A percentile compares a stretch with the other conserved stretches of the same genome.
phyloP scores from a whole-genome alignment of 1,139 yeast genomes.

The Magnusiomyces fungicola region DNA sequence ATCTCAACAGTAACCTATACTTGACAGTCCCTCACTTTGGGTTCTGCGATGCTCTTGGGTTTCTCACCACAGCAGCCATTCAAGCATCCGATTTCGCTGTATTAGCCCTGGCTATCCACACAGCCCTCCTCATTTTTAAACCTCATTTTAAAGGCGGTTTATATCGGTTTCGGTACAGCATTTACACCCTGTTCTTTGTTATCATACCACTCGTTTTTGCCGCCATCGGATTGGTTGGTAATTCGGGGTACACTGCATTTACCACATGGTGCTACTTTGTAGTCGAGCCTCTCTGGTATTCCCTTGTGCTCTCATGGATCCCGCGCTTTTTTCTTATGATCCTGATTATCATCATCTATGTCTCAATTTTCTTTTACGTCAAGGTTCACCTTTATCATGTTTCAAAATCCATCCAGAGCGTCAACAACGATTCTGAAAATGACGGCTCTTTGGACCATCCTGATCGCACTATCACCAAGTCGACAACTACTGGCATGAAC shows the following conservation, averaged over 20 bases:
- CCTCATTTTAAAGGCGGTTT: slow-evolving; percentile 40
- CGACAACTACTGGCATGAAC: too few relatives aligned
- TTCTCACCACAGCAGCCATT: slow-evolving; percentile 59
- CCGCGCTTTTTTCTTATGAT: slow-evolving; percentile 64
- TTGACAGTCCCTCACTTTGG: slow-evolving; percentile 31
- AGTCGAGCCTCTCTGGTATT: slow-evolving; percentile 61
- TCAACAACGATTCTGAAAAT: background rate
- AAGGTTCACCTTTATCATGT: slow-evolving; percentile 12
- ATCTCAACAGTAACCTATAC: slow-evolving; percentile 39
- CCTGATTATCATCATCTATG: slow-evolving; percentile 54
- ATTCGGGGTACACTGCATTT: slow-evolving; percentile 28
- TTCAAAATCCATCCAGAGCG: slow-evolving; percentile 7
- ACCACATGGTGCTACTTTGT: slow-evolving; percentile 77
- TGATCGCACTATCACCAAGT: background rate
- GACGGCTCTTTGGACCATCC: background rate
- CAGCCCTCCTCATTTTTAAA: slow-evolving; percentile 55
- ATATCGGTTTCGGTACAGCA: slow-evolving; percentile 45
- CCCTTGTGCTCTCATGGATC: slow-evolving; percentile 68
- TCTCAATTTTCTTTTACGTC: slow-evolving; percentile 64
- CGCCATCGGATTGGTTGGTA: slow-evolving; percentile 55
- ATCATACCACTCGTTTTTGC: slow-evolving; percentile 60
- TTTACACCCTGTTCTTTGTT: slow-evolving; percentile 46
- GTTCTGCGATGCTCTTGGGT: slow-evolving; percentile 64
- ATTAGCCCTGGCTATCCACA: slow-evolving; percentile 70
- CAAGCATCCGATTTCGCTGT: slow-evolving; percentile 55